Evolutionary conservation across 2,329 filamentous ascomycete species (phyloP).

Genomic region (Plectosphaerella cucumerina): DNA sequence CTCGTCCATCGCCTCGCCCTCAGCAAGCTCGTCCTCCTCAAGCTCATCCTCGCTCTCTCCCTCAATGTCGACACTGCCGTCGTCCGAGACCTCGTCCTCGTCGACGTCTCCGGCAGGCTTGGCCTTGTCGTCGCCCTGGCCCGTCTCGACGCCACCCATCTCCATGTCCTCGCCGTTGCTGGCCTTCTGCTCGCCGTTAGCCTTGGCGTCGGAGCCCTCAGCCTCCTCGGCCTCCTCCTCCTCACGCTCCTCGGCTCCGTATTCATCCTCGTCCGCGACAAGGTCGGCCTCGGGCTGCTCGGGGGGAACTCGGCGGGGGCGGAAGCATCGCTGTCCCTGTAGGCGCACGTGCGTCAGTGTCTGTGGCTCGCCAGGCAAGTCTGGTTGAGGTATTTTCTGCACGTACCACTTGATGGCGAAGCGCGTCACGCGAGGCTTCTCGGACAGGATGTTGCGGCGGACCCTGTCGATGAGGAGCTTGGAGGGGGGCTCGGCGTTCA

Average conservation of each 20-base stretch:
- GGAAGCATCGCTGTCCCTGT: constrained; percentile 94
- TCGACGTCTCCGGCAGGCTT: constrained; percentile 45
- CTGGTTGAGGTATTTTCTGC: background rate
- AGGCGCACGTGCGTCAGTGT: constrained; percentile 7
- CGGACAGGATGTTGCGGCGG: constrained; percentile 84
- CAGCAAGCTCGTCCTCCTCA: constrained; percentile 56
- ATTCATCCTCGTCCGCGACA: constrained; percentile 78
- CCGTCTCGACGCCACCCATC: constrained; percentile 67
- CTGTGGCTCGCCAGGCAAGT: background rate
- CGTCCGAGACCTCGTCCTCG: constrained; percentile 67
- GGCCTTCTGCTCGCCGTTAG: constrained; percentile 33
- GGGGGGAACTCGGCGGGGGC: constrained; percentile 94
- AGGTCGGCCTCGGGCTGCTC: constrained; percentile 96
- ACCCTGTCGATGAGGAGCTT: constrained; percentile 94
- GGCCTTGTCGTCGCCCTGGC: constrained; percentile 19
- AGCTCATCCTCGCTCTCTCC: constrained; percentile 71
- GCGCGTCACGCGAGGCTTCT: constrained; percentile 95
- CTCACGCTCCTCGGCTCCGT: constrained; percentile 85
- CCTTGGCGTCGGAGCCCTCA: constrained; percentile 45
- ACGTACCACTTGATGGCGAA: constrained; percentile 98
- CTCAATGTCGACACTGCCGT: constrained; percentile 74
- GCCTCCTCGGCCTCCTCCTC: constrained; percentile 59
- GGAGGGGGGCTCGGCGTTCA: constrained; percentile 82
- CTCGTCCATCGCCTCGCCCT: constrained; percentile 26
- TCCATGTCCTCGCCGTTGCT: constrained; percentile 60